Evolutionary conservation across 2,329 filamentous ascomycete genomes (phyloP).

Genomic region (Periglandula ipomoeae): DNA sequence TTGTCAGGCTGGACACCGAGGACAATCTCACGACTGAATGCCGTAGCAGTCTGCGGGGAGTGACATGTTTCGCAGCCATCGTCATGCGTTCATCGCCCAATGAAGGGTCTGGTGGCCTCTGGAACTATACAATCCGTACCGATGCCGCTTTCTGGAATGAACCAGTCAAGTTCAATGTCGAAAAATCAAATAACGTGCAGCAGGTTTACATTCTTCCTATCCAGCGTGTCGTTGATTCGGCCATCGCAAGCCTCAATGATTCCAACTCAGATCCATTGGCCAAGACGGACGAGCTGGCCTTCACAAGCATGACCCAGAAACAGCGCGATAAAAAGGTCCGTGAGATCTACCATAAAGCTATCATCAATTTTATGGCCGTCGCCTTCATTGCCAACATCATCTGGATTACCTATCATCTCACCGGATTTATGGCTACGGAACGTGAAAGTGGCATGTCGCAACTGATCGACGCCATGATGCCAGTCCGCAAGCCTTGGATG

Average conservation of each 20-base stretch:
- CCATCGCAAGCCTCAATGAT: slow-evolving; percentile 52
- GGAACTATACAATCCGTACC: slow-evolving; percentile 80
- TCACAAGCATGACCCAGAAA: slow-evolving; percentile 60
- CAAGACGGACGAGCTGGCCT: slow-evolving; percentile 56
- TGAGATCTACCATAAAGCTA: slow-evolving; percentile 56
- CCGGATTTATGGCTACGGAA: slow-evolving; percentile 77
- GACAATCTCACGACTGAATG: slow-evolving; percentile 54
- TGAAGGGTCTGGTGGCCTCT: slow-evolving; percentile 56
- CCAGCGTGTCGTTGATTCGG: slow-evolving; percentile 66
- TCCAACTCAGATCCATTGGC: slow-evolving; percentile 29
- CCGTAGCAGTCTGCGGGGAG: slow-evolving; percentile 53
- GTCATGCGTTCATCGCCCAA: slow-evolving; percentile 67
- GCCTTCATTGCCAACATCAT: slow-evolving; percentile 73
- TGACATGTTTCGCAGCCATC: slow-evolving; percentile 67
- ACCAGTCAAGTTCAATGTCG: slow-evolving; percentile 52
- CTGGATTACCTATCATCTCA: slow-evolving; percentile 77
- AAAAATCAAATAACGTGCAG: slow-evolving; percentile 59
- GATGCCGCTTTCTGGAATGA: slow-evolving; percentile 57
- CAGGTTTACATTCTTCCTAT: slow-evolving; percentile 72
- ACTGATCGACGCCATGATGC: slow-evolving; percentile 86
- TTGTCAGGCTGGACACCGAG: slow-evolving; percentile 44
- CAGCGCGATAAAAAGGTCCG: slow-evolving; percentile 60
- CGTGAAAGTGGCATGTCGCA: slow-evolving; percentile 81
- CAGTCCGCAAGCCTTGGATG: slow-evolving; percentile 63
- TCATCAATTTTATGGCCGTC: slow-evolving; percentile 69